A percentile compares a stretch with the other conserved stretches of the same genome.
Evolutionary conservation across 2,329 filamentous ascomycete genomes (phyloP).

Genomic region (Fusarium avenaceum): DNA sequence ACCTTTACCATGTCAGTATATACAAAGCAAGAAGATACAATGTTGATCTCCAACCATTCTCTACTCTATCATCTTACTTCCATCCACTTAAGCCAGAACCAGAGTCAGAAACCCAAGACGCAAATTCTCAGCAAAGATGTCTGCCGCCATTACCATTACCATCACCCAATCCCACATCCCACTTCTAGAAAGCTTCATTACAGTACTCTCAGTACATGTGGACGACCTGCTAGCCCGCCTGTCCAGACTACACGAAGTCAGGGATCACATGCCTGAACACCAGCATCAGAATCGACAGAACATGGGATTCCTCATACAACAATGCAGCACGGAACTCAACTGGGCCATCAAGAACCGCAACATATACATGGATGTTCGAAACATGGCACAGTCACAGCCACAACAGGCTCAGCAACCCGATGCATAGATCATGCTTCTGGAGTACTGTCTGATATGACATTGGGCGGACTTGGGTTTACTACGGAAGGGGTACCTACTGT

Average conservation of each 20-base stretch:
- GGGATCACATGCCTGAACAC: constrained; percentile 1
- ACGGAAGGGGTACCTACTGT: too few species aligned
- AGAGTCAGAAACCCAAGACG: neutral
- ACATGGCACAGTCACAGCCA: neutral
- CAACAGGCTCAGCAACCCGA: too few species aligned
- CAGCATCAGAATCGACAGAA: neutral
- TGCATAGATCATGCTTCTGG: too few species aligned
- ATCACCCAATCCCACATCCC: neutral
- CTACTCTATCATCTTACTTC: neutral
- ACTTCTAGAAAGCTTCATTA: constrained; percentile 13
- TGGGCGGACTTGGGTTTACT: too few species aligned
- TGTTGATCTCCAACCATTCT: neutral
- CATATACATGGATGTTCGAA: constrained; percentile 5
- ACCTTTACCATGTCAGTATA: neutral
- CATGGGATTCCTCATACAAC: constrained; percentile 4
- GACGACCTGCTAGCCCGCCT: constrained; percentile 13
- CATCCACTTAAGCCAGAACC: neutral
- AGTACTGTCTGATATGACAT: too few species aligned
- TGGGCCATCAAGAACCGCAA: constrained; percentile 7
- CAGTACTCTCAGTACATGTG: neutral
- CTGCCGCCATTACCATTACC: neutral
- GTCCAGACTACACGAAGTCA: constrained; percentile 13
- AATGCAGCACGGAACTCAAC: constrained; percentile 14
- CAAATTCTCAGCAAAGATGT: neutral
- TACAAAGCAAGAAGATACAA: neutral